Base-by-base conservation (phyloP, 202 grass and related monocot genomes). In the Panicum hallii region DNA sequence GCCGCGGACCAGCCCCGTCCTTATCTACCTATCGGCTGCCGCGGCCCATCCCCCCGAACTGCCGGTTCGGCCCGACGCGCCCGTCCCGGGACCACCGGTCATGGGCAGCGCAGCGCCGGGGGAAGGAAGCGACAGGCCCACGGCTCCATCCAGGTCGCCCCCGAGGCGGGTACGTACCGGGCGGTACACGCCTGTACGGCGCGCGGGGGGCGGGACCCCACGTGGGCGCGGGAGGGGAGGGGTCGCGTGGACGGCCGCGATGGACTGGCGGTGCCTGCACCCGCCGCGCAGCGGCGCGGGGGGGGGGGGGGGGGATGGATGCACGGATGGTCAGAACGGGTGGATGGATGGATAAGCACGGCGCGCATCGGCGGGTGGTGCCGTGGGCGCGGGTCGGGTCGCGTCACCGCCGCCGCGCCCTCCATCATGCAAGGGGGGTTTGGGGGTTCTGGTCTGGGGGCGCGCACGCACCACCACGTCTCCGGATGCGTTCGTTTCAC, bases 141-240 rank as follows among this genome's bases (percentile, higher is more conserved):
- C n/a, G 19, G 14, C 4, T 11, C 45, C 45, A 47, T 53, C 23
- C 6, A 42, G 49, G n/a, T 9, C 17, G 73, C 1, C 26, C 11
- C 53, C 49, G n/a, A 9, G 44, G 30, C 64, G 54, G 41, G 86
- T 70, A 83, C 84, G 77, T 88, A 67, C 81, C 57, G 32, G 65
- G 56, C 64, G 75, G 91, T 90, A 88, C 91, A 43, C 71, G 49
- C 71, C 63, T 78, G 91, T 93, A 93, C 91, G 81, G 88, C 36
- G 30, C 4, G 34, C n/a, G 53, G 2, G 17, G 1, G 38, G 66
- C 28, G 9, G 68, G 30, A 34, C 20, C n/a, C 82, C 66, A 38
- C 67, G 54, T 66, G 44, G 69, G 48, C 5, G 20, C 4, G n/a
- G 20, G 3, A n/a, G n/a, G 4, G 44, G 16, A 13, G 1, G 43